These are phyloP conservation scores for Apiotrichum porosum DNA, from an alignment of 1,284 basidiomycete species.

Conservation along the genomic window DNA sequence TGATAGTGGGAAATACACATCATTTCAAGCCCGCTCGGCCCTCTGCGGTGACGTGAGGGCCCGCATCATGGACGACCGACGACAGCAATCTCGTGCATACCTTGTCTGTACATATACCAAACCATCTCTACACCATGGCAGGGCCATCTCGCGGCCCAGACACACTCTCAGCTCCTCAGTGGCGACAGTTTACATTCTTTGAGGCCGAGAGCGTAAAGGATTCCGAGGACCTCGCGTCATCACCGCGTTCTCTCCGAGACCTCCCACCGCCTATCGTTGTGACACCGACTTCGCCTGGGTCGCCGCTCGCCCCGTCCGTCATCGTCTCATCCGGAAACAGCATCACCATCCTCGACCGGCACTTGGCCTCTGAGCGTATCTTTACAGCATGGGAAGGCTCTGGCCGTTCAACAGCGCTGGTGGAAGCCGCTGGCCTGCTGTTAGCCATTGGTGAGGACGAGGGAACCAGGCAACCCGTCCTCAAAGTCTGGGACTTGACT, in stretches of 20 bases:
- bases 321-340: conserved; percentile 35
- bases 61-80: too few species aligned
- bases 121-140: conserved; percentile 11
- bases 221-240: conserved; percentile 64
- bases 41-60: neutral
- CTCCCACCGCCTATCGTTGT: conserved; percentile 32
- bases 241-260: conserved; percentile 66
- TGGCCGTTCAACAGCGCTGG: conserved; percentile 50
- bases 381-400: conserved; percentile 71
- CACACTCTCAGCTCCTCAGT: conserved; percentile 45
- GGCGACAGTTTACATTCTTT: conserved; percentile 66
- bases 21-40: too few species aligned
- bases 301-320: conserved; percentile 33
- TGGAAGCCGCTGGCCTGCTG: conserved; percentile 68
- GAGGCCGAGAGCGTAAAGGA: conserved; percentile 65
- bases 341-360: conserved; percentile 56
- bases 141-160: conserved; percentile 13
- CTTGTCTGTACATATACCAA: too few species aligned
- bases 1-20: neutral
- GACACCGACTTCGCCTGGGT: conserved; percentile 31
- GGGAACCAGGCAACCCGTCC: conserved; percentile 62
- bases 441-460: conserved; percentile 85
- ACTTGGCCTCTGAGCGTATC: conserved; percentile 65
- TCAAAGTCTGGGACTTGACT: conserved; percentile 85
- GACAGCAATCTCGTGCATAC: too few species aligned